Percentiles rank a stretch among this genome's conserved stretches.
These are phyloP conservation scores for Ustulina deusta DNA, from an alignment of 2,329 filamentous ascomycete genomes.

Conservation along the genomic window DNA sequence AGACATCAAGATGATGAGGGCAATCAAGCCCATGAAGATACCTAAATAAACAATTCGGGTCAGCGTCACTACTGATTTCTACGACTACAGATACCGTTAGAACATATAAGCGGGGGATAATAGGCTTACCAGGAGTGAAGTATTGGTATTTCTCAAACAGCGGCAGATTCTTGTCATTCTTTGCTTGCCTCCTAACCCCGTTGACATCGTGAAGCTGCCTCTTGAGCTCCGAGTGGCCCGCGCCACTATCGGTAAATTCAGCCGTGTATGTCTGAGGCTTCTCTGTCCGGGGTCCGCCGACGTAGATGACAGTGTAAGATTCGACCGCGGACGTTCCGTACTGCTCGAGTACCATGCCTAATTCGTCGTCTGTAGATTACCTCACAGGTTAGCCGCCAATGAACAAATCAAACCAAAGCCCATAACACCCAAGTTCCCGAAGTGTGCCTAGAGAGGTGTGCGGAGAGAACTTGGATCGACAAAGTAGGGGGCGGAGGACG, in stretches of 20 bases:
- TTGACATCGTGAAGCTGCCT: conserved; percentile 59
- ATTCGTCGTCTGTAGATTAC: conserved; percentile 58
- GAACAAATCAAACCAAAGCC: neutral
- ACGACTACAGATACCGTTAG: conserved; percentile 12
- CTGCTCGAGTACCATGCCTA: conserved; percentile 62
- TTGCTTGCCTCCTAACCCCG: conserved; percentile 52
- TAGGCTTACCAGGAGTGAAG: conserved; percentile 80
- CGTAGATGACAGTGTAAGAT: conserved; percentile 81
- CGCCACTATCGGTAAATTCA: conserved; percentile 64
- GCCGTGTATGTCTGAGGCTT: conserved; percentile 71
- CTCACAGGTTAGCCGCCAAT: conserved; percentile 13
- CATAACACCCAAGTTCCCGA: neutral
- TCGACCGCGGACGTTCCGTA: conserved; percentile 51
- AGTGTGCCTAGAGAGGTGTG: neutral
- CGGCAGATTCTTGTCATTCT: conserved; percentile 61
- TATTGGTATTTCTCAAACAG: conserved; percentile 96
- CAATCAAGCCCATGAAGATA: conserved; percentile 87
- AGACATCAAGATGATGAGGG: conserved; percentile 75
- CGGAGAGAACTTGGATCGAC: neutral
- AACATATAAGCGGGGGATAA: neutral
- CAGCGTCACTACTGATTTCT: conserved; percentile 19
- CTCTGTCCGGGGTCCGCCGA: conserved; percentile 67
- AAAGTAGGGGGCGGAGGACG: neutral
- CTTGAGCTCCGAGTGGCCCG: conserved; percentile 79
- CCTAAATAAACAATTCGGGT: conserved; percentile 60